Evolutionary conservation across 1,139 yeast species (phyloP).

Genomic region (Suhomyces panamericanus): DNA sequence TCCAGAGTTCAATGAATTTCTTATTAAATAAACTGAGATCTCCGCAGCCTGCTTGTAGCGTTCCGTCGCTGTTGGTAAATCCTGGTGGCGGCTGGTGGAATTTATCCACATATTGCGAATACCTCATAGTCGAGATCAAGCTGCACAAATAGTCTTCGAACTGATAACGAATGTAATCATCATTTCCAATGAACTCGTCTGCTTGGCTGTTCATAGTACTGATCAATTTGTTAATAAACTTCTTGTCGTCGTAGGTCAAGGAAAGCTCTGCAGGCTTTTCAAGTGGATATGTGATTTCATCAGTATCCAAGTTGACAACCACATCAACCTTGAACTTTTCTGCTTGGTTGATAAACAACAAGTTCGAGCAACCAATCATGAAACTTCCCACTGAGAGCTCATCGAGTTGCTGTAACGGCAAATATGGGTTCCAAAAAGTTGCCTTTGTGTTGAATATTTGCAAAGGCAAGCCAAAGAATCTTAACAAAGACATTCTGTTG

Average conservation of each 20-base stretch:
- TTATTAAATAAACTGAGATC: conserved; percentile 45
- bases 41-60: conserved; percentile 24
- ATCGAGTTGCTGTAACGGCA: conserved; percentile 86
- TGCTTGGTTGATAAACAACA: conserved; percentile 71
- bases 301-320: conserved; percentile 39
- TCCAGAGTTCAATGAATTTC: conserved; percentile 67
- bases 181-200: conserved; percentile 62
- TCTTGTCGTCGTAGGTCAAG: conserved; percentile 67
- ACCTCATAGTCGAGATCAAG: conserved; percentile 69
- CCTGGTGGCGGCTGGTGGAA: conserved; percentile 48
- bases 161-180: conserved; percentile 82
- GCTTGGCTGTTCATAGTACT: conserved; percentile 20
- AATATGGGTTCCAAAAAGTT: conserved; percentile 87
- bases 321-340: conserved; percentile 50
- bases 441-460: conserved; percentile 80
- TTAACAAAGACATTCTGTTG: conserved; percentile 71
- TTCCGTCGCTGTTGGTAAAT: conserved; percentile 23
- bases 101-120: conserved; percentile 55
- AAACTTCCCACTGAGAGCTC: conserved; percentile 69
- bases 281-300: conserved; percentile 45
- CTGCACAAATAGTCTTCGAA: conserved; percentile 89
- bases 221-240: conserved; percentile 59
- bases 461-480: conserved; percentile 85
- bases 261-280: conserved; percentile 41
- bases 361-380: conserved; percentile 86